phyloP scores from a whole-genome alignment of 1,139 yeast genomes.

The Scheffersomyces cryptocercus region DNA sequence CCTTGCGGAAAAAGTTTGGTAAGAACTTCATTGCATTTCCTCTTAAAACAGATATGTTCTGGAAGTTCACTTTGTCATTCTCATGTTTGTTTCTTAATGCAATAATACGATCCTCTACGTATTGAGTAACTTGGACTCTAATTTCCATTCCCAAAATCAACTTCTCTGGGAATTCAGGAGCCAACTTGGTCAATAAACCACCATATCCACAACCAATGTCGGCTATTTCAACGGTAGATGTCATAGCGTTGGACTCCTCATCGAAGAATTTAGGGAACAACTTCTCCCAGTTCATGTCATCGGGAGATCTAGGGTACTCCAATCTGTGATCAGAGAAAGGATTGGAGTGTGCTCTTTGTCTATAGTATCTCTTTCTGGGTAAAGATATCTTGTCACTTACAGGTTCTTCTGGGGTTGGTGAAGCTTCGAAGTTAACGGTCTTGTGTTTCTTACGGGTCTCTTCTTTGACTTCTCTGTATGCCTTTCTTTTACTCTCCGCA shows the following conservation, averaged over 20 bases:
- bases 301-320: conserved; percentile 83
- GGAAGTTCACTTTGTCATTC: conserved; percentile 45
- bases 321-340: conserved; percentile 95
- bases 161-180: conserved; percentile 72
- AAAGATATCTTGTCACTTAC: conserved; percentile 38
- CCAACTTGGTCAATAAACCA: conserved; percentile 78
- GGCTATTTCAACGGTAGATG: conserved; percentile 76
- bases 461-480: conserved; percentile 41
- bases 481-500: conserved; percentile 38
- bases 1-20: conserved; percentile 86
- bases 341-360: conserved; percentile 97
- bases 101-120: conserved; percentile 91
- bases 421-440: conserved; percentile 29
- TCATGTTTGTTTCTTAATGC: conserved; percentile 70
- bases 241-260: conserved; percentile 41
- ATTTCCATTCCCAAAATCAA: conserved; percentile 94
- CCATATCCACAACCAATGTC: conserved; percentile 99
- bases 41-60: conserved; percentile 85
- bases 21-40: conserved; percentile 97
- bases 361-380: conserved; percentile 83
- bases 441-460: conserved; percentile 35
- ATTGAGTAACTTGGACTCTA: conserved; percentile 94
- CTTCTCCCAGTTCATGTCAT: conserved; percentile 81
- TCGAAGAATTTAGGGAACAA: conserved; percentile 65
- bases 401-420: conserved; percentile 9